phyloP scores from a whole-genome alignment of 176 grass and related monocot species.

The Canna indica region DNA sequence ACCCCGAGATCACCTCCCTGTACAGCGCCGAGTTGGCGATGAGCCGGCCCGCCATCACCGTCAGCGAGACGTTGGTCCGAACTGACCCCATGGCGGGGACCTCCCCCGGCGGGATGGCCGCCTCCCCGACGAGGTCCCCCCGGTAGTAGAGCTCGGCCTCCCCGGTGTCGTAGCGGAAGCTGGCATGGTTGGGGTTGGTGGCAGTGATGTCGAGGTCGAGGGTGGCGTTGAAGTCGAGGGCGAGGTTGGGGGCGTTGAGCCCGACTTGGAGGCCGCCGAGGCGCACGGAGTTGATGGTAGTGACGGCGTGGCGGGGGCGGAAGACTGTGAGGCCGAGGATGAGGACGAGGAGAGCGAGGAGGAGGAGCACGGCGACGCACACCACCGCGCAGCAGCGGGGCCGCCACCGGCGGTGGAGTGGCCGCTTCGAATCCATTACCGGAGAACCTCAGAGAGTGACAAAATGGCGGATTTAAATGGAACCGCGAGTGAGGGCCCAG shows the following conservation, averaged over 20 bases:
- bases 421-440: conserved; percentile 14
- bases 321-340: conserved; percentile 32
- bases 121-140: conserved; percentile 23
- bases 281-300: conserved; percentile 26
- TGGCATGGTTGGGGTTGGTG: conserved; percentile 37
- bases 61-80: conserved; percentile 16
- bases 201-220: conserved; percentile 23
- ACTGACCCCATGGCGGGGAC: conserved; percentile 21
- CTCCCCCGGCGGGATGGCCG: conserved; percentile 23
- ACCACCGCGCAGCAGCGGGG: background rate
- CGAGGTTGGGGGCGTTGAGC: conserved; percentile 16
- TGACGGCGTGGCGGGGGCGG: conserved; percentile 26
- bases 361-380: conserved; percentile 10
- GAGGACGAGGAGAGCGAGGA: conserved; percentile 15
- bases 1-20: conserved; percentile 23
- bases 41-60: conserved; percentile 30
- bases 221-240: conserved; percentile 31
- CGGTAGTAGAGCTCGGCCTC: conserved; percentile 24
- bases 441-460: background rate
- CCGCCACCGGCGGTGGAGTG: background rate
- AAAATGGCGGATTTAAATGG: too few species aligned
- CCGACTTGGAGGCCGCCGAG: conserved; percentile 21
- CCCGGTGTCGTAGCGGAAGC: conserved; percentile 26
- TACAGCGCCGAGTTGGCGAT: conserved; percentile 20
- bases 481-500: background rate